A percentile compares a stretch with the other conserved stretches of the same genome.
Conservation (phyloP, 768 basidiomycete species). For the Lepiota brunneoincarnata region DNA sequence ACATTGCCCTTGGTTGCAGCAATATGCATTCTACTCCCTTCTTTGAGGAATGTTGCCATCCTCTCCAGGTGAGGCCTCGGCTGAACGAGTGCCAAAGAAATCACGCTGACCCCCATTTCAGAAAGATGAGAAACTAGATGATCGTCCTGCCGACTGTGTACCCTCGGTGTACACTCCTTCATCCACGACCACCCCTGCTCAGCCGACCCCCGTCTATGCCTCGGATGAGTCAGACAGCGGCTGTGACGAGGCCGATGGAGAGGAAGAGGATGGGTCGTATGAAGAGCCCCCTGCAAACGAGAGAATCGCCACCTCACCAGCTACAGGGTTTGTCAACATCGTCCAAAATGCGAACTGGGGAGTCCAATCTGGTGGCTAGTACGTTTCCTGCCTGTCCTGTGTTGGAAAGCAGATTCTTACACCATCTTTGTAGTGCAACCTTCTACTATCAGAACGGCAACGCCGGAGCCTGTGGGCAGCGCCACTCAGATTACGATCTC, state of each 20-base stretch:
- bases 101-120: slow-evolving; percentile 20
- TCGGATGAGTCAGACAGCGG: slow-evolving; percentile 17
- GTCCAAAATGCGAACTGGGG: slow-evolving; percentile 7
- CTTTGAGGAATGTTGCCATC: slow-evolving; percentile 72
- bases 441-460: slow-evolving; percentile 70
- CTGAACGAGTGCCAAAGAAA: neutral
- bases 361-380: slow-evolving; percentile 45
- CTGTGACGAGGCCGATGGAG: slow-evolving; percentile 28
- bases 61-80: slow-evolving; percentile 49
- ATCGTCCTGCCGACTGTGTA: slow-evolving; percentile 41
- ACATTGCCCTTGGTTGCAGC: slow-evolving; percentile 52
- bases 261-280: too few species aligned
- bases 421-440: slow-evolving; percentile 45
- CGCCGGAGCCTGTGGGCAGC: slow-evolving; percentile 78
- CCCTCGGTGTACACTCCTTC: slow-evolving; percentile 45
- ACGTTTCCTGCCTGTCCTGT: slow-evolving; percentile 19
- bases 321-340: neutral
- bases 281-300: slow-evolving; percentile 18
- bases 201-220: slow-evolving; percentile 14
- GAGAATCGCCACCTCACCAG: slow-evolving; percentile 13
- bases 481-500: slow-evolving; percentile 49
- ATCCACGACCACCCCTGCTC: slow-evolving; percentile 19
- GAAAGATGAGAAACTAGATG: slow-evolving; percentile 43
- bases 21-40: slow-evolving; percentile 47
- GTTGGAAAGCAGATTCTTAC: slow-evolving; percentile 8